phyloP scores from a whole-genome alignment of 257 asterid genomes.

The Vinca minor region DNA sequence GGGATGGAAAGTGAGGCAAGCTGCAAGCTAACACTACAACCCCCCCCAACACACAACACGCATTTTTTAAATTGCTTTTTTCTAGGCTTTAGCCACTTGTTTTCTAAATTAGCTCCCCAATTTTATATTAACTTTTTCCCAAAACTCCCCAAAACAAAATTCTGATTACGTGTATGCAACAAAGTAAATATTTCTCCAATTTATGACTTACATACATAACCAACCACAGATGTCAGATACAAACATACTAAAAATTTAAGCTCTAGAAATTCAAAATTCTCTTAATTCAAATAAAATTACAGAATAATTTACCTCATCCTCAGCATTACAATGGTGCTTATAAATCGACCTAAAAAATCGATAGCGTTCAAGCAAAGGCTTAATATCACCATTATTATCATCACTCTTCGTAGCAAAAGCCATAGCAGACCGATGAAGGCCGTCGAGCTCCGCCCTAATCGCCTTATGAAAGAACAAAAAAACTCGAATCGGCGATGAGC shows the following conservation, averaged over 20 bases:
- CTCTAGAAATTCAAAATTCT: not conserved
- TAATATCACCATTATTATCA: conserved; percentile 39
- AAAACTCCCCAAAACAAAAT: too few species aligned
- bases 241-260: not conserved
- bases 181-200: conserved; percentile 1
- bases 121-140: too few species aligned
- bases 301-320: conserved; percentile 90
- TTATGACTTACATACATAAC: not conserved
- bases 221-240: too few species aligned
- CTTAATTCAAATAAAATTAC: not conserved
- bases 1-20: too few species aligned
- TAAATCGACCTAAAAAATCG: conserved; percentile 69
- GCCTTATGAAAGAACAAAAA: conserved; percentile 76
- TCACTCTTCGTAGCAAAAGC: conserved; percentile 47
- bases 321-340: conserved; percentile 90
- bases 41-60: too few species aligned
- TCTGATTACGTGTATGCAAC: too few species aligned
- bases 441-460: conserved; percentile 67
- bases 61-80: too few species aligned
- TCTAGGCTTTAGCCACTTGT: too few species aligned
- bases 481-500: conserved; percentile 76
- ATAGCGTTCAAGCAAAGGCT: conserved; percentile 53
- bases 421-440: conserved; percentile 61
- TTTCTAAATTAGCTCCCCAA: too few species aligned
- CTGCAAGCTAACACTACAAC: too few species aligned